A percentile compares a stretch with the other conserved stretches of the same genome.
Evolutionary conservation across 768 basidiomycete species (phyloP).

Genomic region (Obba rivulosa): DNA sequence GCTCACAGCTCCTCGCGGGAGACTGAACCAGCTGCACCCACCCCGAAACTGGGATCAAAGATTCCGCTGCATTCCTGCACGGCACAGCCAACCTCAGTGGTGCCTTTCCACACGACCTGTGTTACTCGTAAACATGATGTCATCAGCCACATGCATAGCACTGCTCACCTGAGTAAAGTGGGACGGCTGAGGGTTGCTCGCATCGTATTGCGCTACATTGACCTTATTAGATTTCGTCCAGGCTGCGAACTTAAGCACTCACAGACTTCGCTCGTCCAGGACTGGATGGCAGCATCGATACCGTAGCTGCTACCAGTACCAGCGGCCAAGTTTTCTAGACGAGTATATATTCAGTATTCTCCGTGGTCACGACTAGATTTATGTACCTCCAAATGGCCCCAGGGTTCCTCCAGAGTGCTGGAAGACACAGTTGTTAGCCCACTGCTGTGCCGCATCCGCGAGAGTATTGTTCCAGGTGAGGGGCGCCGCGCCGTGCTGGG

Average conservation of each 20-base stretch:
- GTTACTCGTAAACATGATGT: not conserved
- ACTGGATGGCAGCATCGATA: slow-evolving; percentile 44
- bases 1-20: not conserved
- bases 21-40: slow-evolving; percentile 26
- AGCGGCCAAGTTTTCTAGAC: slow-evolving; percentile 69
- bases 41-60: slow-evolving; percentile 49
- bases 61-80: slow-evolving; percentile 51
- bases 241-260: slow-evolving; percentile 25
- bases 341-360: not conserved
- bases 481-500: slow-evolving; percentile 55
- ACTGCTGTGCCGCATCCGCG: slow-evolving; percentile 59
- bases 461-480: slow-evolving; percentile 61
- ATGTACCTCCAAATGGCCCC: slow-evolving; percentile 56
- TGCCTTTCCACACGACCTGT: slow-evolving; percentile 58
- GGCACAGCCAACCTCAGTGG: slow-evolving; percentile 61
- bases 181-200: slow-evolving; percentile 50
- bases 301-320: slow-evolving; percentile 52
- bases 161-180: slow-evolving; percentile 67
- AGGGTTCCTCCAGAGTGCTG: slow-evolving; percentile 64
- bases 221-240: not conserved
- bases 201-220: slow-evolving; percentile 46
- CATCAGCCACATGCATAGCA: not conserved
- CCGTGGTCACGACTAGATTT: not conserved
- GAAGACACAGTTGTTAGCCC: slow-evolving; percentile 66
- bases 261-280: slow-evolving; percentile 69